Conservation (phyloP, 177 flowering plant species). For the Telopea speciosissima region DNA sequence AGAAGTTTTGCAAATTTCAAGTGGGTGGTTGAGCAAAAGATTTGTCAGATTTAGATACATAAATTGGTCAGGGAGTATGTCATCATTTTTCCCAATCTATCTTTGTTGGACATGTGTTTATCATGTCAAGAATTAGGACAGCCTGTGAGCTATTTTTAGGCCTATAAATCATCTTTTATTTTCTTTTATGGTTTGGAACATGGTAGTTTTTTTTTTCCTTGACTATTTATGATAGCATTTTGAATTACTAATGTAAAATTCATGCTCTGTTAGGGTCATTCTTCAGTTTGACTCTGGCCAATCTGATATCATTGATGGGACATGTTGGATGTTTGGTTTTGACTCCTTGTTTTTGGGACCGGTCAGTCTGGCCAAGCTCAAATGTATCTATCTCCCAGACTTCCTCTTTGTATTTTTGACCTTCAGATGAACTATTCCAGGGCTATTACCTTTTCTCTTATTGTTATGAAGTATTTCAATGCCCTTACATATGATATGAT, state of each 20-base stretch:
- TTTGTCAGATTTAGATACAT: too few species aligned
- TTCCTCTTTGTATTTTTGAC: too few species aligned
- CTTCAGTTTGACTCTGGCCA: neutral
- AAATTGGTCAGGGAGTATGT: too few species aligned
- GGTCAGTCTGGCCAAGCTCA: too few species aligned
- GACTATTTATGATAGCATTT: neutral
- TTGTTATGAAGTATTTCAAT: too few species aligned
- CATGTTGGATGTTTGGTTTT: neutral
- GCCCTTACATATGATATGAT: too few species aligned
- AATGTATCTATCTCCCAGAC: too few species aligned
- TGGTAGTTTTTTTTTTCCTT: too few species aligned
- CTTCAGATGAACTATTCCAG: too few species aligned
- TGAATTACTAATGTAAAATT: neutral
- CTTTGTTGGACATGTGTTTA: neutral
- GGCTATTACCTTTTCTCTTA: too few species aligned
- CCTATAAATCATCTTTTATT: neutral
- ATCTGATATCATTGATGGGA: neutral
- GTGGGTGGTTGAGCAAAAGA: neutral
- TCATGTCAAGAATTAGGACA: neutral
- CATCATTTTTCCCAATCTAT: neutral
- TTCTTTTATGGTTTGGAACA: neutral
- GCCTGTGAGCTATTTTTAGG: neutral
- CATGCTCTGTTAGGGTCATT: neutral
- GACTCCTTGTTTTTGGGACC: too few species aligned
- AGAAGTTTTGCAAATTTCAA: neutral